A percentile compares a stretch with the other conserved stretches of the same genome.
phyloP scores from a whole-genome alignment of 148 eudicot genomes.

The Linanthus parryae region DNA sequence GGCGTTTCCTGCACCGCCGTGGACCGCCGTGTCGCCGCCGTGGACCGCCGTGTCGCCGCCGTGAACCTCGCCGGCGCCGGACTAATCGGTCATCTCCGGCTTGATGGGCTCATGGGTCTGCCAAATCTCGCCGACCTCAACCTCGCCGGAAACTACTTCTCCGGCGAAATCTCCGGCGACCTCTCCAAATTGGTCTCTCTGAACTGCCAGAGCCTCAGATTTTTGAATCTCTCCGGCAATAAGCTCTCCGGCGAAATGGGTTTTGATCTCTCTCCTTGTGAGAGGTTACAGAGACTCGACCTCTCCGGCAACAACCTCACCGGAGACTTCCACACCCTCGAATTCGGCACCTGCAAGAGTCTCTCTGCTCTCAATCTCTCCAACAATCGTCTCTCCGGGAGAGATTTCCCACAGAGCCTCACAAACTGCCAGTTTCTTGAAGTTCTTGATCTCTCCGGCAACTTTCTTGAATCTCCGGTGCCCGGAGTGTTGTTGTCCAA shows the following conservation, averaged over 20 bases:
- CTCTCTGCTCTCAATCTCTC: conserved; percentile 33
- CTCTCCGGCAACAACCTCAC: conserved; percentile 41
- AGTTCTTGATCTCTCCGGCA: conserved; percentile 28
- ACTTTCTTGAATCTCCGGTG: conserved; percentile 22
- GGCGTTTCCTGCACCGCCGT: conserved; percentile 27
- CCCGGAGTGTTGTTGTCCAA: conserved; percentile 25
- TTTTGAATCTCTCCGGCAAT: conserved; percentile 30
- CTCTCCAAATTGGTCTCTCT: conserved; percentile 12
- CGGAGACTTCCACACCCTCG: conserved; percentile 20
- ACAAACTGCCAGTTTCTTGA: conserved; percentile 34
- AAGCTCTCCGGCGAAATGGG: conserved; percentile 15
- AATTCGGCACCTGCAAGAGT: conserved; percentile 30
- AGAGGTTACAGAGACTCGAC: conserved; percentile 21
- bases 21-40: conserved; percentile 16
- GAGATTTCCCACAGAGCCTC: conserved; percentile 27
- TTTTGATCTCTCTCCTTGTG: conserved; percentile 6
- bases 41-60: conserved; percentile 21
- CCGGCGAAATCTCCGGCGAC: conserved; percentile 5
- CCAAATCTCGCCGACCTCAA: conserved; percentile 18
- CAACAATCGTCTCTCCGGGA: conserved; percentile 22
- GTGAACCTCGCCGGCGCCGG: conserved; percentile 25
- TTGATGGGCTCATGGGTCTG: conserved; percentile 22
- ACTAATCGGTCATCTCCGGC: conserved; percentile 24
- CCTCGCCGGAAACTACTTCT: conserved; percentile 16
- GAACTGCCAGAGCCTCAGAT: conserved; percentile 15